Evolutionary conservation across 148 eudicot genomes (phyloP).

Genomic region (Hydrangea macrophylla): DNA sequence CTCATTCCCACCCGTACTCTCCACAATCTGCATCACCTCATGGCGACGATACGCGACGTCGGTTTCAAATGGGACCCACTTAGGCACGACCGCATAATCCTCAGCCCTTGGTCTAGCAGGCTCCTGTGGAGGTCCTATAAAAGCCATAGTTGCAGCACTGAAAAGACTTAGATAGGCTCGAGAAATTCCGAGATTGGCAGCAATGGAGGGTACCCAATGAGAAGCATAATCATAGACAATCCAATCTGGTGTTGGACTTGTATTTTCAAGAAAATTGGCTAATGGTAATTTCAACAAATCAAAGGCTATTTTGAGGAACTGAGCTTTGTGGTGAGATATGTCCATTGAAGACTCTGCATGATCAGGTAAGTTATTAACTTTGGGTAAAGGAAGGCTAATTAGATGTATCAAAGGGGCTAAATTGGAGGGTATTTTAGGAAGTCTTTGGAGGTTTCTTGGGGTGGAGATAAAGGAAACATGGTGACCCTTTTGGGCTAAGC

Average conservation of each 20-base stretch:
- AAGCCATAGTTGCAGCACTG: conserved; percentile 52
- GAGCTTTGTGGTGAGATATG: conserved; percentile 40
- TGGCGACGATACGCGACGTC: conserved; percentile 37
- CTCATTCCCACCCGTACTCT: conserved; percentile 29
- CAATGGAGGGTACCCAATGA: conserved; percentile 53
- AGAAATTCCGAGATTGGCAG: conserved; percentile 28
- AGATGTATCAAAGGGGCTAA: conserved; percentile 28
- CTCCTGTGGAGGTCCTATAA: conserved; percentile 42
- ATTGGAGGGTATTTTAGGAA: conserved; percentile 39
- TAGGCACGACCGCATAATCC: conserved; percentile 37
- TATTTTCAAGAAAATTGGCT: conserved; percentile 25
- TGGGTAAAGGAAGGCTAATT: conserved; percentile 39
- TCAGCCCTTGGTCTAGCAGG: conserved; percentile 17
- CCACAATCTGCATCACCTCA: conserved; percentile 43
- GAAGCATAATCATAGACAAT: conserved; percentile 63
- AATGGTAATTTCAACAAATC: conserved; percentile 36
- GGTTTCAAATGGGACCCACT: conserved; percentile 47
- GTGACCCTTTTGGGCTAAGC: conserved; percentile 52
- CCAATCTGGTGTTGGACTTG: conserved; percentile 50
- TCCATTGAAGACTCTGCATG: conserved; percentile 71
- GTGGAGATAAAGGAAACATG: conserved; percentile 54
- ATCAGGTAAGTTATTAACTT: conserved; percentile 33
- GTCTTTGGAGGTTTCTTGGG: conserved; percentile 51
- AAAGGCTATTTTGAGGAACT: conserved; percentile 45
- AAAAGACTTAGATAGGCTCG: conserved; percentile 49